These are phyloP conservation scores for Pythium chondricola DNA, from an alignment of 352 stramenopile species.

Conservation along the genomic window DNA sequence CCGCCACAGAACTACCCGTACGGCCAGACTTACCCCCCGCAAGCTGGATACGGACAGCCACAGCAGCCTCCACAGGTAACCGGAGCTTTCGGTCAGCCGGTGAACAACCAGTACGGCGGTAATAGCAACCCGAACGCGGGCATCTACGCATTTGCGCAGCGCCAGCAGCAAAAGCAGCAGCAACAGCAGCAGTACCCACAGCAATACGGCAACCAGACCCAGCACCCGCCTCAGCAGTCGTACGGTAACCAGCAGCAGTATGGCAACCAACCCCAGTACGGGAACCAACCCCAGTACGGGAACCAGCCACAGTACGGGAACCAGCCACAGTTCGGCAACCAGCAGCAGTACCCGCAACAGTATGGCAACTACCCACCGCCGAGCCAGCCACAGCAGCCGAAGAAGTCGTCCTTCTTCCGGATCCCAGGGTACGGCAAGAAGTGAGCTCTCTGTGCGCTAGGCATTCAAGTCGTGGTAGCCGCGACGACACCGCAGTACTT, in stretches of 20 bases:
- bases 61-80: slow-evolving; percentile 5
- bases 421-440: slow-evolving; percentile 73
- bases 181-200: slow-evolving; percentile 18
- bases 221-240: slow-evolving; percentile 20
- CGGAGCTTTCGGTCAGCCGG: slow-evolving; percentile 7
- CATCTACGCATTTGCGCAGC: slow-evolving; percentile 1
- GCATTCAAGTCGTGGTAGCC: not conserved
- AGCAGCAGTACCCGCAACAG: slow-evolving; percentile 40
- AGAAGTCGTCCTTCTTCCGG: slow-evolving; percentile 65
- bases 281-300: slow-evolving; percentile 19
- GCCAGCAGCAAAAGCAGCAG: slow-evolving; percentile 4
- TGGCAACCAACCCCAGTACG: slow-evolving; percentile 26
- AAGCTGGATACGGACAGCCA: slow-evolving; percentile 18
- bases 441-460: slow-evolving; percentile 16
- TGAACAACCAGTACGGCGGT: slow-evolving; percentile 2
- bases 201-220: slow-evolving; percentile 9
- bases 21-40: slow-evolving; percentile 26
- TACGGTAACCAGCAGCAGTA: slow-evolving; percentile 15
- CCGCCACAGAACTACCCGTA: slow-evolving; percentile 40
- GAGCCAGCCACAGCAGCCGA: slow-evolving; percentile 36
- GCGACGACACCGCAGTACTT: too few species aligned
- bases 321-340: slow-evolving; percentile 32
- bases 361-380: slow-evolving; percentile 44
- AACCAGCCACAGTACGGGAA: slow-evolving; percentile 54
- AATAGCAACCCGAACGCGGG: slow-evolving; percentile 2